phyloP scores from a whole-genome alignment of 495 filamentous ascomycete genomes.

The Xylaria flabelliformis region DNA sequence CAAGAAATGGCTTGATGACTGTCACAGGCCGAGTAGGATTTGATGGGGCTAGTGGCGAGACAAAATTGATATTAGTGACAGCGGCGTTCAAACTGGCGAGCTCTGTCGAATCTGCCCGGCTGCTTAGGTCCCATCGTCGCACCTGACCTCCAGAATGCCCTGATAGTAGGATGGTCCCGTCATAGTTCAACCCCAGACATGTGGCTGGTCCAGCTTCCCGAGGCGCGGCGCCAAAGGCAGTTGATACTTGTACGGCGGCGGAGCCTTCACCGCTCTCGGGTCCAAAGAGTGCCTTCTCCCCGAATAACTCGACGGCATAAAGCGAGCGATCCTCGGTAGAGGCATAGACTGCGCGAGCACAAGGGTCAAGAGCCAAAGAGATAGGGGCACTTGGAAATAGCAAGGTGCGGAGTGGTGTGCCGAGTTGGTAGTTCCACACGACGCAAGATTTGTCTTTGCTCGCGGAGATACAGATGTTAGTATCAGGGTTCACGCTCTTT shows the following conservation, averaged over 20 bases:
- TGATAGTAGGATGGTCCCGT: slow-evolving; percentile 78
- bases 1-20: slow-evolving; percentile 74
- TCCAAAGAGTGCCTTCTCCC: slow-evolving; percentile 63
- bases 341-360: slow-evolving; percentile 79
- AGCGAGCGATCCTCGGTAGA: slow-evolving; percentile 85
- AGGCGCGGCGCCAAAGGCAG: slow-evolving; percentile 67
- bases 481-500: slow-evolving; percentile 65
- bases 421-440: slow-evolving; percentile 87
- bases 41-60: slow-evolving; percentile 63
- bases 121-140: slow-evolving; percentile 78
- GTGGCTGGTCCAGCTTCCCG: slow-evolving; percentile 66
- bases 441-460: slow-evolving; percentile 83
- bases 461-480: slow-evolving; percentile 77
- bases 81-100: slow-evolving; percentile 74
- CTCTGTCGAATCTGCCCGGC: slow-evolving; percentile 64
- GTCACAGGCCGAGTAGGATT: slow-evolving; percentile 59
- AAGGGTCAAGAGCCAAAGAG: slow-evolving; percentile 80
- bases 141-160: slow-evolving; percentile 84
- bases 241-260: slow-evolving; percentile 60
- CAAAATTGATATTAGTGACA: slow-evolving; percentile 77
- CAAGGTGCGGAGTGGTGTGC: slow-evolving; percentile 75
- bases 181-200: slow-evolving; percentile 74
- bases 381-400: slow-evolving; percentile 74
- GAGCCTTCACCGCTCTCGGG: slow-evolving; percentile 57
- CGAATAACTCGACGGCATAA: slow-evolving; percentile 79